Conservation (phyloP, 2,329 filamentous ascomycete species). For the Curvularia sp. region DNA sequence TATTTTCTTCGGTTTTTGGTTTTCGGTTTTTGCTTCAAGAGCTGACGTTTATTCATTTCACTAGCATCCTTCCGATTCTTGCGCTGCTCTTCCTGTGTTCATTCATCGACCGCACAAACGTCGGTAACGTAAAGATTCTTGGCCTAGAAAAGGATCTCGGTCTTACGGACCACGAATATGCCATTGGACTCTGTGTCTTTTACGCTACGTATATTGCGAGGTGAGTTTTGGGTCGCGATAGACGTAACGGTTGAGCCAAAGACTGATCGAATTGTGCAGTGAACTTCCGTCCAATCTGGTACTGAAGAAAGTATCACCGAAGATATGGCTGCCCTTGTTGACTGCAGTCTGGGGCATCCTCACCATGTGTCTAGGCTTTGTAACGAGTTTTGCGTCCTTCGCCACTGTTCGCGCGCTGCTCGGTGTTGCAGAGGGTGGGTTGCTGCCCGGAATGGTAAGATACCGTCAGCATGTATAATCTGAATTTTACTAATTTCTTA, state of each 20-base stretch:
- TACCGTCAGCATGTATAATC: conserved; percentile 9
- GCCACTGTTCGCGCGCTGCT: conserved; percentile 67
- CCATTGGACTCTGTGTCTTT: conserved; percentile 68
- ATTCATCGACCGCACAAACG: conserved; percentile 72
- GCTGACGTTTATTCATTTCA: neutral
- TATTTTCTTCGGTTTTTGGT: neutral
- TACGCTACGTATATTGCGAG: conserved; percentile 70
- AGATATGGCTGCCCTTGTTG: conserved; percentile 66
- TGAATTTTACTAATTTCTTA: neutral
- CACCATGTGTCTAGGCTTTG: conserved; percentile 64
- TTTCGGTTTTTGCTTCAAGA: neutral
- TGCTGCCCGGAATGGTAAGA: conserved; percentile 69
- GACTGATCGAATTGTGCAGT: conserved; percentile 44
- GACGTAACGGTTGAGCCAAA: neutral
- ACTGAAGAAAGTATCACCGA: conserved; percentile 66
- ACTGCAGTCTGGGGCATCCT: conserved; percentile 65
- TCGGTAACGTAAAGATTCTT: conserved; percentile 73
- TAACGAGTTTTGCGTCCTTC: conserved; percentile 63
- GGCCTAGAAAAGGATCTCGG: conserved; percentile 62
- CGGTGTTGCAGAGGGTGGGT: conserved; percentile 68
- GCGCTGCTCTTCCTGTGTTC: conserved; percentile 70
- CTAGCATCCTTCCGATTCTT: conserved; percentile 68
- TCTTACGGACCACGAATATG: conserved; percentile 68
- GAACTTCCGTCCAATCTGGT: conserved; percentile 71
- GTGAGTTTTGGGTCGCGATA: conserved; percentile 40